Base-by-base conservation (phyloP, 2,329 filamentous ascomycete species). In the Colletotrichum graminicola region DNA sequence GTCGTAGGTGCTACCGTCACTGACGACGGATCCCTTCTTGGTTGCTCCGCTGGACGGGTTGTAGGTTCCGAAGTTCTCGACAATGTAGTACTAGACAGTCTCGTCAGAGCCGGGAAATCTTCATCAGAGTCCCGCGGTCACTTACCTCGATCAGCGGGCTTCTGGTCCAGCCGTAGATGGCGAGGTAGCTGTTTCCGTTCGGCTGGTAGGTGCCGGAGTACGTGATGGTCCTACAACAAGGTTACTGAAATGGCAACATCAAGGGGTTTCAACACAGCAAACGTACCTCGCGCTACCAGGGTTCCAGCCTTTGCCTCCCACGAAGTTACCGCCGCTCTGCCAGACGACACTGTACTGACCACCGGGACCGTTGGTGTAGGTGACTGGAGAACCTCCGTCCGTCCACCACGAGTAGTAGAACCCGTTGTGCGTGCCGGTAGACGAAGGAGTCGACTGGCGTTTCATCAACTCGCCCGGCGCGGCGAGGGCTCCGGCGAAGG, bases 261-360 rank as follows among this genome's bases (percentile, higher is more conserved):
- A 16, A 29, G 4, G 10, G 8, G 1, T n/a, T 3, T 2, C 2
- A 1, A 2, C 32, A 11, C 26, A 21, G 4, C 1, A 10, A 49
- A 72, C 79, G 70, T 82, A 89, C 86, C 85, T 81, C 26, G 81
- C 78, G 70, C 77, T 80, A 64, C 87, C 88, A 23, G 87, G 84
- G 67, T 84, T 84, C 87, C 88, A 90, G 49, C 88, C 88, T 79
- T 89, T 90, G 41, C 88, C 88, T 69, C 82, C 86, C 41, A 89
- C 87, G 56, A 88, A 85, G 81, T 89, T 87, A 43, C 86, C 86
- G 32, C 77, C 79, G 57, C 81, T 80, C 4, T 67, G 66, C 87
- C 86, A 89, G 45, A 74, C 75, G 0, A 85, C 80, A 43, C 75
- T 81, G 79, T 87, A 88, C 36, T 79, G 75, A 1, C 85, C 85